Evolutionary conservation across 2,329 filamentous ascomycete genomes (phyloP).

Genomic region (Colletotrichum tropicicola): DNA sequence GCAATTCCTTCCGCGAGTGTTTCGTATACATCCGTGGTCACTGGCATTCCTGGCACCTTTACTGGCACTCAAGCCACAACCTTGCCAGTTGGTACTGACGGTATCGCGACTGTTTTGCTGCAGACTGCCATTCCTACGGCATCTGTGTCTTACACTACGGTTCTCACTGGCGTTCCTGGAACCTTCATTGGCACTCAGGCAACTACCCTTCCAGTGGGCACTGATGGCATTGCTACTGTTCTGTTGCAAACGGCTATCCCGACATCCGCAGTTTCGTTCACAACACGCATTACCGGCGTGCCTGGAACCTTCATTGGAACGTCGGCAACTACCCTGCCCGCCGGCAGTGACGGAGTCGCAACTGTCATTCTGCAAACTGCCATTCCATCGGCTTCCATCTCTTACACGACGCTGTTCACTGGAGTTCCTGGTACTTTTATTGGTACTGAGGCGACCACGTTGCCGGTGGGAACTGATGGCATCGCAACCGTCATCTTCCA

Average conservation of each 20-base stretch:
- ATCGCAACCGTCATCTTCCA: not conserved
- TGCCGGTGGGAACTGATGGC: not conserved
- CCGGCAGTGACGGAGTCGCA: not conserved
- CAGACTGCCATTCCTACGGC: not conserved
- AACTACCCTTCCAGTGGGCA: not conserved
- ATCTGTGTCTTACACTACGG: not conserved
- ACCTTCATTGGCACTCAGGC: not conserved
- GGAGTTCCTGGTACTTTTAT: not conserved
- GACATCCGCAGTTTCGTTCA: not conserved
- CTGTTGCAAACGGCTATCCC: conserved; percentile 5
- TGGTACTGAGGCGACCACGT: not conserved
- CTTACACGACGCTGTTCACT: not conserved
- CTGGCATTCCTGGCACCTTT: not conserved
- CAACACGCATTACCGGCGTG: not conserved
- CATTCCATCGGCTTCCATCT: not conserved
- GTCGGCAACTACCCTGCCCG: not conserved
- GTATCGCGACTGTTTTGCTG: not conserved
- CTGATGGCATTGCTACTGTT: conserved; percentile 3
- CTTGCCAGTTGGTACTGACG: not conserved
- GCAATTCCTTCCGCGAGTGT: not conserved
- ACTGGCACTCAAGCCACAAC: not conserved
- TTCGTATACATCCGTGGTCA: not conserved
- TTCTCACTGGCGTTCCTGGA: not conserved
- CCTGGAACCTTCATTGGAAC: not conserved
- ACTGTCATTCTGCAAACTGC: conserved; percentile 6